These are phyloP conservation scores for Balansia obtecta DNA, from an alignment of 2,329 filamentous ascomycete species.

Conservation along the genomic window DNA sequence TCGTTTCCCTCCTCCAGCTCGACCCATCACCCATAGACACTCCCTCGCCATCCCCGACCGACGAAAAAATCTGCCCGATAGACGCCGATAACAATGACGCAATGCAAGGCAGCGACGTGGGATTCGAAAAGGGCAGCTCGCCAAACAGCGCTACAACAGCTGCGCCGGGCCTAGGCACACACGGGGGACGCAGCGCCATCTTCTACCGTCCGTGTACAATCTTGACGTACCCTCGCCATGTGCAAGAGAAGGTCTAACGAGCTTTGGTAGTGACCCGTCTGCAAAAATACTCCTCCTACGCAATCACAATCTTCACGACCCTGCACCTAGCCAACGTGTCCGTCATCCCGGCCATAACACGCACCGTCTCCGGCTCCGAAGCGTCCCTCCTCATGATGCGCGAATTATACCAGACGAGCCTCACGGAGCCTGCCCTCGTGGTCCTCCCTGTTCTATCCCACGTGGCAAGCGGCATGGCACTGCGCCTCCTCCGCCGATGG, in stretches of 20 bases:
- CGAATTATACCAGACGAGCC: slow-evolving; percentile 78
- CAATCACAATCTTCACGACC: slow-evolving; percentile 62
- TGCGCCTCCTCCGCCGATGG: slow-evolving; percentile 62
- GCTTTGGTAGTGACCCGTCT: slow-evolving; percentile 36
- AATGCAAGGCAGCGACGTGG: slow-evolving; percentile 15
- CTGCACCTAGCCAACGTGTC: slow-evolving; percentile 75
- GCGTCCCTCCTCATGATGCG: slow-evolving; percentile 81
- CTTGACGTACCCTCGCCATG: too few species aligned
- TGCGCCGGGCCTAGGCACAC: slow-evolving; percentile 35
- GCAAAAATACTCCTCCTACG: slow-evolving; percentile 83
- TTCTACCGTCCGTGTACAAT: slow-evolving; percentile 53
- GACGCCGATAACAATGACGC: slow-evolving; percentile 14
- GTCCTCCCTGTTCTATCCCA: slow-evolving; percentile 64
- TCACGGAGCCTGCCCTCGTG: slow-evolving; percentile 70
- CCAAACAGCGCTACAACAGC: slow-evolving; percentile 23
- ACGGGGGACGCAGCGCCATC: slow-evolving; percentile 50
- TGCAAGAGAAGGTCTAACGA: neutral
- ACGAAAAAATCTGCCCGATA: slow-evolving; percentile 19
- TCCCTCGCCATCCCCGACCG: slow-evolving; percentile 22
- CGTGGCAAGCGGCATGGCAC: slow-evolving; percentile 60
- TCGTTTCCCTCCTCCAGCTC: slow-evolving; percentile 60
- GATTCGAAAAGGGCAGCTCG: slow-evolving; percentile 26
- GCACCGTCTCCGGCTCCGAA: slow-evolving; percentile 63
- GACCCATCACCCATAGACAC: slow-evolving; percentile 69
- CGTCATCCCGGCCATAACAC: slow-evolving; percentile 62